Conservation (phyloP, 306 rosid species). For the Vigna angularis region DNA sequence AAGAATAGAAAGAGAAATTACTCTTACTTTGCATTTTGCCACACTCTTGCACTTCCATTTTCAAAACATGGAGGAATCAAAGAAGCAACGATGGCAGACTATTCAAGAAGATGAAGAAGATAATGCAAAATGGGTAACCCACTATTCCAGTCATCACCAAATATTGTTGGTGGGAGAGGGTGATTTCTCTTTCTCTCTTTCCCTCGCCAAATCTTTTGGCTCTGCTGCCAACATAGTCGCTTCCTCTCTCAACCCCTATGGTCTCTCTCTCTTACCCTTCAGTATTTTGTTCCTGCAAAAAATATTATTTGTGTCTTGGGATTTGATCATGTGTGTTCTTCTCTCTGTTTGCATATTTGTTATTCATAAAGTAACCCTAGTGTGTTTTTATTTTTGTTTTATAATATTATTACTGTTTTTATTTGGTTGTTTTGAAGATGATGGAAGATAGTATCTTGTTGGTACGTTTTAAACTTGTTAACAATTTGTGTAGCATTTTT, state of each 20-base stretch:
- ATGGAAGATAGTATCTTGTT: not conserved
- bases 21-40: not conserved
- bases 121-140: slow-evolving; percentile 45
- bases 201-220: slow-evolving; percentile 52
- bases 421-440: not conserved
- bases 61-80: not conserved
- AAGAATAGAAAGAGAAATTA: too few relatives aligned
- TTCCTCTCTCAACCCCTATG: slow-evolving; percentile 55
- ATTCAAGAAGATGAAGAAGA: slow-evolving; percentile 5
- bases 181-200: slow-evolving; percentile 66
- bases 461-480: not conserved
- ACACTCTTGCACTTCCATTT: not conserved
- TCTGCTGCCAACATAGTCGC: slow-evolving; percentile 58
- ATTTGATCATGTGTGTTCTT: not conserved
- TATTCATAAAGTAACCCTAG: not conserved
- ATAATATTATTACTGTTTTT: not conserved
- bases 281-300: too few relatives aligned
- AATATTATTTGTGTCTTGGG: not conserved
- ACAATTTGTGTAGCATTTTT: not conserved
- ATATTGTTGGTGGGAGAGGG: slow-evolving; percentile 68
- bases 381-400: not conserved
- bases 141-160: slow-evolving; percentile 56
- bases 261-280: slow-evolving; percentile 16
- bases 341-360: not conserved
- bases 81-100: not conserved